Base-by-base conservation (phyloP, 2,329 filamentous ascomycete genomes). In the Ascochyta fabae region DNA sequence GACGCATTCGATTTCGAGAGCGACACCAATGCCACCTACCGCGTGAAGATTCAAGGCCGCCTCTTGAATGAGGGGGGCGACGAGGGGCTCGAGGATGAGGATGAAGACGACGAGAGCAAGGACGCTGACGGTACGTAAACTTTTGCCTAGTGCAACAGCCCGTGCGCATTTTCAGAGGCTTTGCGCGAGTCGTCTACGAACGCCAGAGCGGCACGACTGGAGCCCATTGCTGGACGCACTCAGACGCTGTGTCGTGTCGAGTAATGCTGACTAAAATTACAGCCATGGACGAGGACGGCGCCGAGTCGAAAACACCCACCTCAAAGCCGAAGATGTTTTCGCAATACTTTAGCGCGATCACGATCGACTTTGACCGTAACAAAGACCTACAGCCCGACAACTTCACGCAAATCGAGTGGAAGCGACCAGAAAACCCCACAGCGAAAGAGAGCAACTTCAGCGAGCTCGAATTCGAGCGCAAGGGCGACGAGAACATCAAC, bases 401-500 rank as follows among this genome's bases (percentile, higher is more conserved):
- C 78, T 77, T 84, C 76, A 71, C 82, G 75, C 72, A 83, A 80
- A 75, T 98, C 34, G 91, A 93, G 71, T 99, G 95, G 95, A 91
- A 90, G 73, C 96, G 95, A 72, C 89, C 92, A 4, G 86, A 81
- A 79, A 81, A 61, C 74, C 83, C 85, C 35, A 84, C 83, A 48
- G 83, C 88, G 6, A 81, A 87, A 29, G 86, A 86, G 29, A 85
- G 87, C 40, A 91, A 96, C 69, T 96, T 98, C 69, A 95, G 97
- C 77, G 89, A 90, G 71, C 80, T 99, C 40, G 89, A 92, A 39
- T 98, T 99, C 74, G 92, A 96, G 80, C 86, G 95, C 49, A 91
- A 89, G 67, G 89, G 92, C 31, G 95, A 99, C 72, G 92, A 97
- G 74, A 97, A 96, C 66, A 83, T 90, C 65, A 96, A 97, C 72